Conservation (phyloP, 495 filamentous ascomycete genomes). For the Penicilliopsis zonata region DNA sequence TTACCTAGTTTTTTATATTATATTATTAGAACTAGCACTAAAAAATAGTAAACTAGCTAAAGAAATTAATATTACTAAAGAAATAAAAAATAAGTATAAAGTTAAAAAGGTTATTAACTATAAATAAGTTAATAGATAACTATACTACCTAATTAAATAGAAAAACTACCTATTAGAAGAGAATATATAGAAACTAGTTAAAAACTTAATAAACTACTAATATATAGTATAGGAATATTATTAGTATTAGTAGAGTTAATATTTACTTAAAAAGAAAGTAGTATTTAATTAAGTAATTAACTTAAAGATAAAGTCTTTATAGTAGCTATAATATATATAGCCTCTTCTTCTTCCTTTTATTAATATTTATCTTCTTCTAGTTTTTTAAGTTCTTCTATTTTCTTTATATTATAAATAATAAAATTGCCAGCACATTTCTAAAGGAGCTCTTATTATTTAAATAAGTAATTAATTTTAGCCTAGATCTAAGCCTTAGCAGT, state of each 20-base stretch:
- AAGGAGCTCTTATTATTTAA: slow-evolving; percentile 1
- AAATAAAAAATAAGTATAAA: no score
- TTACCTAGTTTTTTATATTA: no score
- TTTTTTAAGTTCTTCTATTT: background rate
- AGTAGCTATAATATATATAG: slow-evolving; percentile 1
- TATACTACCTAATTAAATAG: no score
- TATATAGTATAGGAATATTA: no score
- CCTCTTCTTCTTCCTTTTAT: background rate
- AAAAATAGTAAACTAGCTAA: no score
- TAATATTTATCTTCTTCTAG: background rate
- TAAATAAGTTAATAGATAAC: no score
- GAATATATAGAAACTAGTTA: no score
- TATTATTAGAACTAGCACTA: no score
- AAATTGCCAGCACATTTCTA: slow-evolving; percentile 1
- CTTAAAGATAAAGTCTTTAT: slow-evolving; percentile 2
- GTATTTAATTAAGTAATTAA: background rate
- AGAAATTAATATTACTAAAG: no score
- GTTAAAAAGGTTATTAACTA: no score
- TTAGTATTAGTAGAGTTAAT: slow-evolving; percentile 1
- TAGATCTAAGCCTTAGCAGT: background rate
- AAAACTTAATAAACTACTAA: no score
- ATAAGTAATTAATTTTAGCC: slow-evolving; percentile 1
- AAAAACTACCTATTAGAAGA: no score
- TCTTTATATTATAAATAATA: slow-evolving; percentile 4
- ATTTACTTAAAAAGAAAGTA: slow-evolving; percentile 1